phyloP scores from a whole-genome alignment of 768 basidiomycete species.

The Tephrocybe sp. region DNA sequence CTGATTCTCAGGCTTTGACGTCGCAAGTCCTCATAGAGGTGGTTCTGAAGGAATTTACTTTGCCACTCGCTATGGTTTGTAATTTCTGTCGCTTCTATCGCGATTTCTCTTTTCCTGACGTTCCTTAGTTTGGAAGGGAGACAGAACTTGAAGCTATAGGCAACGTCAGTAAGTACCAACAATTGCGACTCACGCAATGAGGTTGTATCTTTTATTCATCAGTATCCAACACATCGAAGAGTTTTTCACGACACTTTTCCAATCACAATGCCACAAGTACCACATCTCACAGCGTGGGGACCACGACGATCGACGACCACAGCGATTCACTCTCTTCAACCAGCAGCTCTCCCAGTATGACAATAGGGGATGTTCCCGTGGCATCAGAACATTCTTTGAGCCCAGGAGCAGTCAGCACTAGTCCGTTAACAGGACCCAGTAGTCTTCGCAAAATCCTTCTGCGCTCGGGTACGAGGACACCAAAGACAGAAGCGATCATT shows the following conservation, averaged over 20 bases:
- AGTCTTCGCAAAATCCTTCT: slow-evolving; percentile 48
- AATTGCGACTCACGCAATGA: too few species aligned
- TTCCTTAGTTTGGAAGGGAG: slow-evolving; percentile 64
- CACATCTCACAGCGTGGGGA: slow-evolving; percentile 29
- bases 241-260: slow-evolving; percentile 56
- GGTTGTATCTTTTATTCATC: too few species aligned
- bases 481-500: slow-evolving; percentile 60
- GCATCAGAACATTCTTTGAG: slow-evolving; percentile 20
- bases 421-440: slow-evolving; percentile 34
- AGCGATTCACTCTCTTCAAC: slow-evolving; percentile 44
- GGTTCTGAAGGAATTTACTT: slow-evolving; percentile 58
- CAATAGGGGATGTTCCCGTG: slow-evolving; percentile 1
- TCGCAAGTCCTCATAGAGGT: neutral
- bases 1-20: neutral
- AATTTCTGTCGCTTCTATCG: neutral
- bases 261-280: slow-evolving; percentile 35
- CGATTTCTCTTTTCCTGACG: neutral
- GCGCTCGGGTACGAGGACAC: slow-evolving; percentile 37
- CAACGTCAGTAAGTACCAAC: slow-evolving; percentile 53
- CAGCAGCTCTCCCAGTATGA: slow-evolving; percentile 34
- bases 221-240: slow-evolving; percentile 54
- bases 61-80: slow-evolving; percentile 63
- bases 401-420: slow-evolving; percentile 27
- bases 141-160: slow-evolving; percentile 69
- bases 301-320: slow-evolving; percentile 35